phyloP scores from a whole-genome alignment of 192 early-diverging fungal species.

The Coemansia sp. region DNA sequence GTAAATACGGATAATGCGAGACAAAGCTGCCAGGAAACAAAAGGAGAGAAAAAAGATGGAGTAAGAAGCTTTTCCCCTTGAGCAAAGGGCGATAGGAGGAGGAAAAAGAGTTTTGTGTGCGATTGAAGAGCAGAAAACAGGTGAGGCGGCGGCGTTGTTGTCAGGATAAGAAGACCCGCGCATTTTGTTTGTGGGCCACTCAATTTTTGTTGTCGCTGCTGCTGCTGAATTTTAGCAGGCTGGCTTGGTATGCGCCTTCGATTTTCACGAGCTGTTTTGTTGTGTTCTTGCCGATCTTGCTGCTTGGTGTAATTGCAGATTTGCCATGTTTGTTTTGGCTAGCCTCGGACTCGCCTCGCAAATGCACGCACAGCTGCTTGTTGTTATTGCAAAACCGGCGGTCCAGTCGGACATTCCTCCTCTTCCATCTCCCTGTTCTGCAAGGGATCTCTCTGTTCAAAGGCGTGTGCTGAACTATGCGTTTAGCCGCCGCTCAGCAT shows the following conservation, averaged over 20 bases:
- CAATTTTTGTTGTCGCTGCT: background rate
- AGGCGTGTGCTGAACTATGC: background rate
- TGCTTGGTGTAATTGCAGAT: too few relatives aligned
- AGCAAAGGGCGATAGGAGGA: background rate
- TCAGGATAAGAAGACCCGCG: background rate
- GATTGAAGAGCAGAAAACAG: slow-evolving; percentile 11
- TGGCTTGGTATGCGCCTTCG: slow-evolving; percentile 4
- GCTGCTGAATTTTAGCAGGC: too few relatives aligned
- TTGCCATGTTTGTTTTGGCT: background rate
- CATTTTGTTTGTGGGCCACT: background rate
- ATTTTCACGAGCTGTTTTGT: slow-evolving; percentile 4
- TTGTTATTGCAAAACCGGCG: too few relatives aligned
- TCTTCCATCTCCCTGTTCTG: background rate
- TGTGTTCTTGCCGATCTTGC: slow-evolving; percentile 1
- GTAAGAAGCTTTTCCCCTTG: background rate
- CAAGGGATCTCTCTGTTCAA: background rate
- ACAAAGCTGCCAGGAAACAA: background rate
- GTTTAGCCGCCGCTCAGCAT: background rate
- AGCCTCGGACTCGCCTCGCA: too few relatives aligned
- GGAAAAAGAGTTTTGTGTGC: background rate
- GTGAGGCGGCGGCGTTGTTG: background rate
- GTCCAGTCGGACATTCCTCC: too few relatives aligned
- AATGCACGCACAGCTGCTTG: too few relatives aligned
- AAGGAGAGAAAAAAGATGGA: background rate
- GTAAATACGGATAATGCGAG: background rate